A percentile compares a stretch with the other conserved stretches of the same genome.
These are phyloP conservation scores for Aspergillus tubingensis DNA, from an alignment of 2,329 filamentous ascomycete genomes.

Conservation along the genomic window DNA sequence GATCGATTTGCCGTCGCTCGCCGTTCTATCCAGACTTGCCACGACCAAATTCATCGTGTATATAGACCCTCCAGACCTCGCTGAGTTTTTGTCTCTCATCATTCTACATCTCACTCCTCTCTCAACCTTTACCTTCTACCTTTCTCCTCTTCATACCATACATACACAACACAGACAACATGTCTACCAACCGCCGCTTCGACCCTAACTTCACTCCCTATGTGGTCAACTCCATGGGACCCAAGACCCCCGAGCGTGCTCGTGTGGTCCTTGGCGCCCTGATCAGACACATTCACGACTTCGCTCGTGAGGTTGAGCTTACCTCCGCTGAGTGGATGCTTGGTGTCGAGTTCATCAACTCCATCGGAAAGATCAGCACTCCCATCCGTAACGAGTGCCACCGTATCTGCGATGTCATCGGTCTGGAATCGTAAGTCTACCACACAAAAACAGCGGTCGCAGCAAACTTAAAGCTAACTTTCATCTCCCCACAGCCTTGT, in stretches of 20 bases:
- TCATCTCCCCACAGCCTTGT: conserved; percentile 60
- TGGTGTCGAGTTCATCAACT: conserved; percentile 74
- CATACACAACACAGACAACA: conserved; percentile 15
- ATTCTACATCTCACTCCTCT: not conserved
- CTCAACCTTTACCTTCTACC: not conserved
- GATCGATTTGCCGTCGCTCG: conserved; percentile 26
- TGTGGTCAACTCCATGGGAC: conserved; percentile 72
- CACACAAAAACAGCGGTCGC: conserved; percentile 9
- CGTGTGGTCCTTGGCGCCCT: conserved; percentile 64
- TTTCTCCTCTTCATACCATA: not conserved
- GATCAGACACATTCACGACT: conserved; percentile 75
- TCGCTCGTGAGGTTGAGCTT: conserved; percentile 74
- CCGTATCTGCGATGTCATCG: conserved; percentile 71
- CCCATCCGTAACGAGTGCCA: conserved; percentile 73
- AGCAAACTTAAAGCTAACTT: not conserved
- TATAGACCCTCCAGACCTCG: conserved; percentile 20
- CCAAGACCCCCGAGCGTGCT: conserved; percentile 65
- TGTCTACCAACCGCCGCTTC: conserved; percentile 32
- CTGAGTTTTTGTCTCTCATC: conserved; percentile 3
- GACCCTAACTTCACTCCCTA: conserved; percentile 75
- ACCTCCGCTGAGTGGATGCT: conserved; percentile 75
- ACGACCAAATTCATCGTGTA: conserved; percentile 11
- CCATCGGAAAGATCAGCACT: conserved; percentile 68
- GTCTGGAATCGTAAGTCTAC: conserved; percentile 60
- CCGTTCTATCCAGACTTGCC: conserved; percentile 14